Percentiles rank a stretch among this genome's conserved stretches.
Evolutionary conservation across 2,329 filamentous ascomycete species (phyloP).

Genomic region (Cercospora beticola): DNA sequence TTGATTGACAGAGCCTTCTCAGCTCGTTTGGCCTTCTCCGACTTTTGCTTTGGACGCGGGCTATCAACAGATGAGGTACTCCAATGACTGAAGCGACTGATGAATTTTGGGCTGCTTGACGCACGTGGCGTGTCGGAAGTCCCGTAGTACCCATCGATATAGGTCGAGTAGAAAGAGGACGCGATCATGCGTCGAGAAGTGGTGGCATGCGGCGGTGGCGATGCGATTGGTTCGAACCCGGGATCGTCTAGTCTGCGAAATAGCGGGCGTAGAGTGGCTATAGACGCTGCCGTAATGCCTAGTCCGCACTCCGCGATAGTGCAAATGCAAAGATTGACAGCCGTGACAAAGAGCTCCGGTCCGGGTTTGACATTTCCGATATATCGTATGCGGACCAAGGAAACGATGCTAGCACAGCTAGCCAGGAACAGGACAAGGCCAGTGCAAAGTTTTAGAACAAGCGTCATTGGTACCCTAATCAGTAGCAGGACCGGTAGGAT

Average conservation of each 20-base stretch:
- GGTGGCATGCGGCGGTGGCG: neutral
- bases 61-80: neutral
- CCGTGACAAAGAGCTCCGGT: conserved; percentile 29
- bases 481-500: conserved; percentile 44
- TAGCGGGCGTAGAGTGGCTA: conserved; percentile 38
- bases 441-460: conserved; percentile 44
- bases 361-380: conserved; percentile 25
- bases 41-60: neutral
- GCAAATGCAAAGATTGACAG: conserved; percentile 34
- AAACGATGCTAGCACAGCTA: conserved; percentile 28
- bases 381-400: conserved; percentile 30
- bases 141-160: conserved; percentile 7
- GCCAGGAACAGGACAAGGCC: conserved; percentile 44
- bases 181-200: neutral
- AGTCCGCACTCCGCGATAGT: conserved; percentile 39
- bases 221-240: conserved; percentile 4
- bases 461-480: conserved; percentile 43
- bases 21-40: neutral
- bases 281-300: conserved; percentile 37
- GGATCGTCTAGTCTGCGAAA: conserved; percentile 28
- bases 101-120: conserved; percentile 6
- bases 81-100: conserved; percentile 21
- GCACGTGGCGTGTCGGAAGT: neutral
- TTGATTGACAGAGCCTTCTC: neutral
- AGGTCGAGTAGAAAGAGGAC: conserved; percentile 9